These are phyloP conservation scores for Pisolithus thermaeus DNA, from an alignment of 1,284 basidiomycete genomes.

Conservation along the genomic window DNA sequence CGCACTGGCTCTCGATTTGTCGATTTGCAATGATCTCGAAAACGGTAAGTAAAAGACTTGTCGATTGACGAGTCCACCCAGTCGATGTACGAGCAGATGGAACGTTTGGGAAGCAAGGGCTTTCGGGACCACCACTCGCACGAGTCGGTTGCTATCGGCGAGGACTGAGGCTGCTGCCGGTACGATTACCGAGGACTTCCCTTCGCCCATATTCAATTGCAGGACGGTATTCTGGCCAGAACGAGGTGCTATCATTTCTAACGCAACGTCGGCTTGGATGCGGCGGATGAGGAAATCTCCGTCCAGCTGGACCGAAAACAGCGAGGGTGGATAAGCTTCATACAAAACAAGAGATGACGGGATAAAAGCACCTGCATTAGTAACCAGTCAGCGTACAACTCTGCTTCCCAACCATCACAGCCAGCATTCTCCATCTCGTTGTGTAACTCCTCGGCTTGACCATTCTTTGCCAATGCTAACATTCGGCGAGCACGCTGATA, in stretches of 20 bases:
- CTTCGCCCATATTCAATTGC: constrained; percentile 58
- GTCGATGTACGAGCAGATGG: constrained; percentile 37
- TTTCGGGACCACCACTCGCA: constrained; percentile 44
- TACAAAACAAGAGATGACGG: too few relatives aligned
- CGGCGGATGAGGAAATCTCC: constrained; percentile 36
- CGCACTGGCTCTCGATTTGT: constrained; percentile 12
- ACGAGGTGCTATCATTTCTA: constrained; percentile 43
- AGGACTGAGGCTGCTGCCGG: constrained; percentile 20
- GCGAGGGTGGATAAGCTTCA: too few relatives aligned
- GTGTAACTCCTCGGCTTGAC: constrained; percentile 25
- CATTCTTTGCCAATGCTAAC: neutral
- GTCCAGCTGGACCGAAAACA: constrained; percentile 32
- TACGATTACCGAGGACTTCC: constrained; percentile 50
- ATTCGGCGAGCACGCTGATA: too few relatives aligned
- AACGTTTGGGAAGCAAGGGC: constrained; percentile 41
- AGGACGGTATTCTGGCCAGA: constrained; percentile 33
- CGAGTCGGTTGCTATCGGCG: constrained; percentile 4
- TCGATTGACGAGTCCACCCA: constrained; percentile 40
- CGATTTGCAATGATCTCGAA: constrained; percentile 33
- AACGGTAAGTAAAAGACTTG: constrained; percentile 47
- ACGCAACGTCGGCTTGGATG: constrained; percentile 37
- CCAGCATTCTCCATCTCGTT: constrained; percentile 30
- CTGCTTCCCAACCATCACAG: constrained; percentile 4
- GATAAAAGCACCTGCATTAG: constrained; percentile 32
- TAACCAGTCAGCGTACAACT: constrained; percentile 37